Conservation (phyloP, 495 filamentous ascomycete genomes). For the Coniosporium apollinis region DNA sequence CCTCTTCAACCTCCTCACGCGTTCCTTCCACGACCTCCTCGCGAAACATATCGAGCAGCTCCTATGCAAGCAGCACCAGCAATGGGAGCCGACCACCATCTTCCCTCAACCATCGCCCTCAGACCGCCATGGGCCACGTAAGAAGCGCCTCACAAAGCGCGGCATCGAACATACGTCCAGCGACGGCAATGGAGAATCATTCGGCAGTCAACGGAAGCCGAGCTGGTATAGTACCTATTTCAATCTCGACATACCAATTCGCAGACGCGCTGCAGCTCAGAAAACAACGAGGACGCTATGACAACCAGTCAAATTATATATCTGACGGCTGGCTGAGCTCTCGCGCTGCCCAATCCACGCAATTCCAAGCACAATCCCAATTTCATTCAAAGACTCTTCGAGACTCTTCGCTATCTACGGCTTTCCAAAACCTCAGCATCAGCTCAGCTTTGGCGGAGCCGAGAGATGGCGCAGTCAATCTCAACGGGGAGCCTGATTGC, state of each 20-base stretch:
- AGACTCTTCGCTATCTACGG: slow-evolving; percentile 18
- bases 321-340: slow-evolving; percentile 1
- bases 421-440: slow-evolving; percentile 1
- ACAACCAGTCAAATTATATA: slow-evolving; percentile 5
- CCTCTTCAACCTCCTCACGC: slow-evolving; percentile 27
- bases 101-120: slow-evolving; percentile 30
- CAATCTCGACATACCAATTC: slow-evolving; percentile 11
- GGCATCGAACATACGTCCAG: slow-evolving; percentile 30
- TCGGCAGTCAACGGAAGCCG: slow-evolving; percentile 34
- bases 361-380: slow-evolving; percentile 2
- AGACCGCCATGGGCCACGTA: slow-evolving; percentile 25
- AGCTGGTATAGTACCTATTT: slow-evolving; percentile 48
- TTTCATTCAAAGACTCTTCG: slow-evolving; percentile 7
- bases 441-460: not conserved
- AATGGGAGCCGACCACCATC: slow-evolving; percentile 34
- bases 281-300: slow-evolving; percentile 2
- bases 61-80: slow-evolving; percentile 41
- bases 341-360: not conserved
- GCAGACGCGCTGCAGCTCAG: slow-evolving; percentile 7
- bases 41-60: slow-evolving; percentile 31
- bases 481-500: not conserved
- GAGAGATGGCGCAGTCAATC: not conserved
- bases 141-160: slow-evolving; percentile 3
- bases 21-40: slow-evolving; percentile 29
- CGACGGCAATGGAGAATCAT: slow-evolving; percentile 43